A percentile compares a stretch with the other conserved stretches of the same genome.
phyloP scores from a whole-genome alignment of 2,329 filamentous ascomycete genomes.

The Microdochium trichocladiopsis region DNA sequence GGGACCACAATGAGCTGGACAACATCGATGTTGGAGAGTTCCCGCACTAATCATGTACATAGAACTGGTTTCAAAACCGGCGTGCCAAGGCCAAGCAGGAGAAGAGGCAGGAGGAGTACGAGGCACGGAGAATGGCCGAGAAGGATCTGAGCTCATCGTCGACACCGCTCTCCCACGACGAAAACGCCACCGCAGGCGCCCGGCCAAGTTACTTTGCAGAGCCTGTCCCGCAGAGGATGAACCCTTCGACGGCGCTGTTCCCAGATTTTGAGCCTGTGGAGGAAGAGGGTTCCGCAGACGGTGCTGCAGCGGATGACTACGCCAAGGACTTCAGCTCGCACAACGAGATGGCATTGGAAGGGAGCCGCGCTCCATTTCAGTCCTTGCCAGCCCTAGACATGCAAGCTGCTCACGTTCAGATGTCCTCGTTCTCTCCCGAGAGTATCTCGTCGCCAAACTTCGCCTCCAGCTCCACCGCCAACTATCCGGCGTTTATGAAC shows the following conservation, averaged over 20 bases:
- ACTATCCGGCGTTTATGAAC: background rate
- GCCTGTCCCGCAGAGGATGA: conserved; percentile 11
- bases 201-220: conserved; percentile 24
- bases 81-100: conserved; percentile 60
- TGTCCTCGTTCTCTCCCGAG: background rate
- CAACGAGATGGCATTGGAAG: background rate
- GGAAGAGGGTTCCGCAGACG: background rate
- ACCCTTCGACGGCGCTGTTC: background rate
- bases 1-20: background rate
- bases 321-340: background rate
- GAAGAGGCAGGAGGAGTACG: conserved; percentile 44
- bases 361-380: background rate
- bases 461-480: background rate
- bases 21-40: background rate
- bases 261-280: background rate
- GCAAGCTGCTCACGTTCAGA: background rate
- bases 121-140: conserved; percentile 33
- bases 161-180: conserved; percentile 23
- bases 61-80: conserved; percentile 67
- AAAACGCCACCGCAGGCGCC: conserved; percentile 11
- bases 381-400: background rate
- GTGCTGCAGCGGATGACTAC: background rate
- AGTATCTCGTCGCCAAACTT: background rate
- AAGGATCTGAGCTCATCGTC: conserved; percentile 16
- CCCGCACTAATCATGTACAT: conserved; percentile 18